Base-by-base conservation (phyloP, 768 basidiomycete species). In the Trametes villosa region DNA sequence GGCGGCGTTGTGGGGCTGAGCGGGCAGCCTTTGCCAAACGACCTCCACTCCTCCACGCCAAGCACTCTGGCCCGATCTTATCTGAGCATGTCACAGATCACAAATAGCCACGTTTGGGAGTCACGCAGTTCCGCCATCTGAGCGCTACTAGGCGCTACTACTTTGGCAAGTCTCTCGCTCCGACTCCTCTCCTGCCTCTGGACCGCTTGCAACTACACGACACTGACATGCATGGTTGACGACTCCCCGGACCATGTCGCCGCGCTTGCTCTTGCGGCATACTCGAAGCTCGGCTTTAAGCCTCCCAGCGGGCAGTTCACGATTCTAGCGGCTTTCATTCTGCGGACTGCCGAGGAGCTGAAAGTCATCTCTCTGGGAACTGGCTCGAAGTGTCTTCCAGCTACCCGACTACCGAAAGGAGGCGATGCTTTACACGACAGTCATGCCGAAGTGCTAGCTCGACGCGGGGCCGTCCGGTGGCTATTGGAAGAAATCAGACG, bases 401-500 rank as follows among this genome's bases (percentile, higher is more conserved):
- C 75, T 4, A 67, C 69, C 4, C 81, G 81, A 54, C 76, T 94
- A 0, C 86, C 94, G 0, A 66, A 72, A 6, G 77, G 78, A 29
- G 96, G 96, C 0, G 93, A 96, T 68, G 81, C 86, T 1, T 64
- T 97, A 18, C 94, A 96, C 68, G 96, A 97, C 68, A 88, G 84
- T 53, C 96, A 98, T 72, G 96, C 96, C 11, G 96, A 98, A 74
- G 84, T 96, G 22, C 79, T 97, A n/a, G 94, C 94, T 2, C 83
- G 93, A 20, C 81, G 96, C 30, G 87, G 88, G 9, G 86, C 89
- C 0, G 70, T 88, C 42, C 81, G 87, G 26, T 98, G 94, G 93
- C 76, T 94, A 47, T 72, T 94, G 31, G 85, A 89, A 58, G 92
- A 97, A 72, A 78, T 88, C 17, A 62, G 68, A 9, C 79, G 84